Evolutionary conservation across 148 eudicot genomes (phyloP).

Genomic region (Vaccinium darrowii): DNA sequence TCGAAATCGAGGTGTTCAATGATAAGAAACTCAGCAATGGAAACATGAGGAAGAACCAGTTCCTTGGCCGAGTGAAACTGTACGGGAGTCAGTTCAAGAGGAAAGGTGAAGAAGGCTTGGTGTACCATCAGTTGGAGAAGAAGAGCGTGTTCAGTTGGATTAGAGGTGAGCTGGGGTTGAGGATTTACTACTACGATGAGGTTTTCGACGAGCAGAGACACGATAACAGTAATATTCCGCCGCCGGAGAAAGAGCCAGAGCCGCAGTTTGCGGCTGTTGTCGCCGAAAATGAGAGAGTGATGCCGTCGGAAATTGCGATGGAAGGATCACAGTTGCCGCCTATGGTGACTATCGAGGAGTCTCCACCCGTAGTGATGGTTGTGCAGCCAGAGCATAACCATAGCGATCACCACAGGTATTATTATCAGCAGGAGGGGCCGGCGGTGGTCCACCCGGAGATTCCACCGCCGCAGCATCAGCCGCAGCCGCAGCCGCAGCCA

Average conservation of each 20-base stretch:
- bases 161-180: conserved; percentile 77
- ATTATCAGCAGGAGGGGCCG: conserved; percentile 30
- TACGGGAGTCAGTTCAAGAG: conserved; percentile 74
- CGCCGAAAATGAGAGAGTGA: conserved; percentile 17
- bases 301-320: conserved; percentile 45
- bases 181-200: conserved; percentile 75
- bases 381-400: conserved; percentile 25
- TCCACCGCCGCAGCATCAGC: conserved; percentile 12
- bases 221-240: conserved; percentile 6
- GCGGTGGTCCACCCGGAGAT: conserved; percentile 21
- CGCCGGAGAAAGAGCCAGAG: conserved; percentile 26
- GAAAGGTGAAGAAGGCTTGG: conserved; percentile 73
- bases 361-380: conserved; percentile 32
- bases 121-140: conserved; percentile 76
- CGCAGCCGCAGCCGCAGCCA: neutral
- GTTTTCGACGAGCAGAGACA: conserved; percentile 11
- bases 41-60: conserved; percentile 69
- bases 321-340: conserved; percentile 45
- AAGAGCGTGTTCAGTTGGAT: conserved; percentile 98
- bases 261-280: conserved; percentile 31
- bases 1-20: conserved; percentile 73
- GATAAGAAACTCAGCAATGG: conserved; percentile 75
- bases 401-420: conserved; percentile 20
- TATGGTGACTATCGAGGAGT: conserved; percentile 34
- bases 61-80: conserved; percentile 81